Conservation (phyloP, 2,329 filamentous ascomycete species). For the Fusarium chuoi region DNA sequence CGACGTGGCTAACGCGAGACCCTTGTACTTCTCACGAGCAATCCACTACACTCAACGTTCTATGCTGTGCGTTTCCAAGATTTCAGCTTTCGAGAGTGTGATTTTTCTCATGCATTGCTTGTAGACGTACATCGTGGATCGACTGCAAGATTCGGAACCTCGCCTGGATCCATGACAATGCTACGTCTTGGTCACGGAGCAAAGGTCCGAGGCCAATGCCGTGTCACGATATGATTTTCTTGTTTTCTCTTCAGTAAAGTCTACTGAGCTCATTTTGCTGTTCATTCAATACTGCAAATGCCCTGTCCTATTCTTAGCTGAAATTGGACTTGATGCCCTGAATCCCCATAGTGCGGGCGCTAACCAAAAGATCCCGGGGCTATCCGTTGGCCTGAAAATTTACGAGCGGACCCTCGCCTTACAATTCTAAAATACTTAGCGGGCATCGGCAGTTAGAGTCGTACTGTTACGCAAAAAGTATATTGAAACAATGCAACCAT, state of each 20-base stretch:
- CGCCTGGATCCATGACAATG: background rate
- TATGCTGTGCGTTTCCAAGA: background rate
- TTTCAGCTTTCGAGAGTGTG: background rate
- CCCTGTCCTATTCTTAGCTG: background rate
- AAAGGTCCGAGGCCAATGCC: background rate
- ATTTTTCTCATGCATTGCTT: background rate
- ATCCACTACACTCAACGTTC: background rate
- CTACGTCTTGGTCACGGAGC: background rate
- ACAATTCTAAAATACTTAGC: background rate
- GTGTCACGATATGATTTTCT: background rate
- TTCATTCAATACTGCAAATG: background rate
- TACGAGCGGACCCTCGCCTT: background rate
- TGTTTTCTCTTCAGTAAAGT: background rate
- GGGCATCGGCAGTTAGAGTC: background rate
- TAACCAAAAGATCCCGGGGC: background rate
- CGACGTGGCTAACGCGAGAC: constrained; percentile 21
- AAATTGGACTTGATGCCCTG: background rate
- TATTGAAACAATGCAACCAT: background rate
- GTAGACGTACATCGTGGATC: background rate
- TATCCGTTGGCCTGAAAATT: background rate
- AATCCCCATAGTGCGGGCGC: background rate
- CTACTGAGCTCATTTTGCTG: background rate
- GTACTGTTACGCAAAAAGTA: background rate
- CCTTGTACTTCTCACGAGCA: background rate
- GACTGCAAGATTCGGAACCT: background rate